These are phyloP conservation scores for Beauveria sp. DNA, from an alignment of 2,329 filamentous ascomycete genomes.

Conservation along the genomic window DNA sequence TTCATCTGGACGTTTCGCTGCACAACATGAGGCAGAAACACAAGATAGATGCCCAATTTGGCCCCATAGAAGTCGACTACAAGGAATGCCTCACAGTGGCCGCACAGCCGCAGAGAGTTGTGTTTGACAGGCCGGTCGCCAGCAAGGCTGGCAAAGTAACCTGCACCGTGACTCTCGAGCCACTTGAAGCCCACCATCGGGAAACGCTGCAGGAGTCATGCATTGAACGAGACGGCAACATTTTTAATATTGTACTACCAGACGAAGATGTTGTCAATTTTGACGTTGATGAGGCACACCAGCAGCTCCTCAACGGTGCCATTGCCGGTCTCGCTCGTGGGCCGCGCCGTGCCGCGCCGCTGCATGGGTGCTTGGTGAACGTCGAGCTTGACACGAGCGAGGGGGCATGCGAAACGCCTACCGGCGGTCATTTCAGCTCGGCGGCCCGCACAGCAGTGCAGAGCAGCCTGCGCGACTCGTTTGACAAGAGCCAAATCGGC, in stretches of 20 bases:
- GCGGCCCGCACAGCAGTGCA: constrained; percentile 56
- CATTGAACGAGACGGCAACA: constrained; percentile 62
- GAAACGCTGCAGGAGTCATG: constrained; percentile 33
- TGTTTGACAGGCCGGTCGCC: constrained; percentile 73
- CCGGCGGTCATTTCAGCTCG: constrained; percentile 61
- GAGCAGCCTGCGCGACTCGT: constrained; percentile 57
- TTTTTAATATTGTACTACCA: constrained; percentile 47
- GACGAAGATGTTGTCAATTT: constrained; percentile 40
- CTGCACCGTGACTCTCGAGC: constrained; percentile 62
- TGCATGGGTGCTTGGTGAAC: constrained; percentile 67
- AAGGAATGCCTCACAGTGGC: constrained; percentile 66
- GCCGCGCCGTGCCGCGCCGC: constrained; percentile 68
- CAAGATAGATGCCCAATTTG: constrained; percentile 79
- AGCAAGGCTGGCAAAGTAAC: constrained; percentile 72
- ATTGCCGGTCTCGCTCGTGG: constrained; percentile 79
- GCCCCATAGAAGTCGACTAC: constrained; percentile 90
- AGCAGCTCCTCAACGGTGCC: constrained; percentile 68
- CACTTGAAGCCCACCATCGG: constrained; percentile 39
- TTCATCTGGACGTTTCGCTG: constrained; percentile 88
- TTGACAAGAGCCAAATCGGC: constrained; percentile 45
- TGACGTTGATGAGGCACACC: constrained; percentile 41
- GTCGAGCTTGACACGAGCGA: constrained; percentile 59
- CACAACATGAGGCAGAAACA: constrained; percentile 84
- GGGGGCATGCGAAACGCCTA: constrained; percentile 48
- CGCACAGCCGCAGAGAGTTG: constrained; percentile 48